These are phyloP conservation scores for Yamadazyma spencermartinsiae DNA, from an alignment of 1,139 yeast genomes.

Conservation along the genomic window DNA sequence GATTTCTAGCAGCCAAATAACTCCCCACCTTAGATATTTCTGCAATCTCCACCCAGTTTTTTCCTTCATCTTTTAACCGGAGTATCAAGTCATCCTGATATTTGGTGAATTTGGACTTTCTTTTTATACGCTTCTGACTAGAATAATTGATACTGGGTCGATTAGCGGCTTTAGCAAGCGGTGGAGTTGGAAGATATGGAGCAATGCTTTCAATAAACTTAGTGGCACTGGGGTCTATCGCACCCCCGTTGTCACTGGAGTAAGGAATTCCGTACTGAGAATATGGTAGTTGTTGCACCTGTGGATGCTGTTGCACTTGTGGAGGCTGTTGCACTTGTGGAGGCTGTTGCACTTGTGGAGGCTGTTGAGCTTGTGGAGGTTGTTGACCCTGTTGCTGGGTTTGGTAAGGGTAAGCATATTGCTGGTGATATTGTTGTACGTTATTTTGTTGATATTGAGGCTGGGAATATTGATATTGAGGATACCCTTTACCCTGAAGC, in stretches of 20 bases:
- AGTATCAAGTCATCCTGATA: conserved; percentile 71
- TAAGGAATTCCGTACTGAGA: conserved; percentile 20
- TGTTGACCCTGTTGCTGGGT: neutral
- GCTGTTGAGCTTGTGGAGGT: conserved; percentile 17
- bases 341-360: conserved; percentile 24
- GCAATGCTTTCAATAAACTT: conserved; percentile 10
- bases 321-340: too few relatives aligned
- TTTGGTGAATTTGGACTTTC: conserved; percentile 65
- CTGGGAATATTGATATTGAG: conserved; percentile 16
- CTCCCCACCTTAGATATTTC: conserved; percentile 65
- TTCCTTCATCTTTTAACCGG: conserved; percentile 60
- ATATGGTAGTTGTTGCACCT: conserved; percentile 20
- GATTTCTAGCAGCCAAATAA: conserved; percentile 71
- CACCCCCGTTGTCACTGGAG: neutral
- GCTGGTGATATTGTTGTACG: conserved; percentile 23
- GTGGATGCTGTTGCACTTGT: conserved; percentile 25
- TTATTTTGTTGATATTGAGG: conserved; percentile 15
- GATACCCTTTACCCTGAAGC: conserved; percentile 16
- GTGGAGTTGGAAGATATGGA: conserved; percentile 38
- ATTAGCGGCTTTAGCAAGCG: conserved; percentile 30
- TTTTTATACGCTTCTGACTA: conserved; percentile 51
- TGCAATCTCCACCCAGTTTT: conserved; percentile 75
- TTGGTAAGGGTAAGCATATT: neutral
- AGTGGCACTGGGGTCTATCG: neutral
- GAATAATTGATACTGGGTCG: conserved; percentile 29